Evolutionary conservation across 129 eudicot species (phyloP), one percentile per base, ranked within the genome.

Genomic region (Glebionis coronaria): DNA sequence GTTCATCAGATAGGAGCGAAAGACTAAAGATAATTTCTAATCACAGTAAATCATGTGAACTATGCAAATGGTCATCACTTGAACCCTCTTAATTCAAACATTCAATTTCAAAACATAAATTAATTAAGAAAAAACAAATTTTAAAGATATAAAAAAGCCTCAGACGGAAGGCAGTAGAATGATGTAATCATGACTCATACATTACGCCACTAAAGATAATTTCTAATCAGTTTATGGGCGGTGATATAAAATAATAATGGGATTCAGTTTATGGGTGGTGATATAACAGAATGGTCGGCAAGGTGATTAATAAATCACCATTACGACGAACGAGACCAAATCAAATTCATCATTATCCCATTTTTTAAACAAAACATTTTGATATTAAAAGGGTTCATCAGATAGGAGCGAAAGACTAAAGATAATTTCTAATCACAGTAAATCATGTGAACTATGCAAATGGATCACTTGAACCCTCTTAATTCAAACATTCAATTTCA

Each of bases 251-350:
- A n/a, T n/a, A n/a, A n/a, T n/a, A n/a, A n/a, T n/a, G 10, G 85
- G 90, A 67, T 88, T 87, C 95, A 77, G 95, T 81, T 83, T 87
- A 87, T 87, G 87, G 95, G 95, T 83, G 90, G 95, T 87, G 95
- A 84, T 87, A 84, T 87, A 84, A 23, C 90, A 87, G 90, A 27
- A 72, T 87, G 90, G 95, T 87, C 95, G 95, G 83, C 95, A 87
- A 87, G 90, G 95, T 74, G 56, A 71, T 49, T 72, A 42, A 63
- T 6, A n/a, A 51, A 72, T 83, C 89, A 77, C 95, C 90, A 49
- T 49, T 49, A 49, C 54, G 54, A 49, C 54, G 54, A 87, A 87
- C 95, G 90, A 87, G 95, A 83, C 86, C 86, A 67, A 65, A 76
- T 82, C 72, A 69, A 80, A 23, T 23, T 23, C 25, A 2, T 23